These are phyloP conservation scores for Chlamydomonas incerta DNA, from an alignment of 139 green algal species.

Conservation along the genomic window DNA sequence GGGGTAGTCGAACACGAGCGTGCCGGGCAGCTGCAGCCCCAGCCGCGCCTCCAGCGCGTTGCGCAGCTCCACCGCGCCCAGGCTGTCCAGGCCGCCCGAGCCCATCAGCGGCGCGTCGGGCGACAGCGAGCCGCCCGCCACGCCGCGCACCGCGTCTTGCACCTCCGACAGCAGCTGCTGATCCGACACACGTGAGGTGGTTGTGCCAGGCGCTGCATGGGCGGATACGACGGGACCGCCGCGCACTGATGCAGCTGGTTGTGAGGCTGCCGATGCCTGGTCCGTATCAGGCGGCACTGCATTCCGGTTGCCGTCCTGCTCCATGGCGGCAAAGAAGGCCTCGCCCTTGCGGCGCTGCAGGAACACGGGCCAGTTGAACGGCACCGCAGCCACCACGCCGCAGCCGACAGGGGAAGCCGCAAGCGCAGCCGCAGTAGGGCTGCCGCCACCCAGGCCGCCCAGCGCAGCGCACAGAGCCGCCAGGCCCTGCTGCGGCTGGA, in stretches of 20 bases:
- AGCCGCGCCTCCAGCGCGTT: slow-evolving; percentile 67
- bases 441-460: background rate
- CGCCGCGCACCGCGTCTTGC: slow-evolving; percentile 3
- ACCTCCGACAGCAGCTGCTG: slow-evolving; percentile 8
- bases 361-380: slow-evolving; percentile 49
- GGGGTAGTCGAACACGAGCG: slow-evolving; percentile 85
- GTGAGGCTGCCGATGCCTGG: too few relatives aligned
- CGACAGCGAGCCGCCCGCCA: slow-evolving; percentile 57
- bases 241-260: too few relatives aligned
- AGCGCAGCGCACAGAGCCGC: slow-evolving; percentile 54
- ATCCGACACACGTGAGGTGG: too few relatives aligned
- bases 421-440: background rate
- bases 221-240: too few relatives aligned
- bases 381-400: slow-evolving; percentile 49
- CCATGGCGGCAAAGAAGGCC: too few relatives aligned
- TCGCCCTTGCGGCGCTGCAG: background rate
- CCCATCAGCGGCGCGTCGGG: slow-evolving; percentile 67
- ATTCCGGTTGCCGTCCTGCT: too few relatives aligned
- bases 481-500: slow-evolving; percentile 60
- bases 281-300: too few relatives aligned
- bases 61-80: slow-evolving; percentile 74
- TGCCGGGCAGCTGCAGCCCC: slow-evolving; percentile 72
- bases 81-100: slow-evolving; percentile 67
- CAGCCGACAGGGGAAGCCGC: background rate
- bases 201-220: too few relatives aligned